A percentile compares a stretch with the other conserved stretches of the same genome.
Conservation (phyloP, 2,329 filamentous ascomycete species). For the Macrophomina pseudophaseolina region DNA sequence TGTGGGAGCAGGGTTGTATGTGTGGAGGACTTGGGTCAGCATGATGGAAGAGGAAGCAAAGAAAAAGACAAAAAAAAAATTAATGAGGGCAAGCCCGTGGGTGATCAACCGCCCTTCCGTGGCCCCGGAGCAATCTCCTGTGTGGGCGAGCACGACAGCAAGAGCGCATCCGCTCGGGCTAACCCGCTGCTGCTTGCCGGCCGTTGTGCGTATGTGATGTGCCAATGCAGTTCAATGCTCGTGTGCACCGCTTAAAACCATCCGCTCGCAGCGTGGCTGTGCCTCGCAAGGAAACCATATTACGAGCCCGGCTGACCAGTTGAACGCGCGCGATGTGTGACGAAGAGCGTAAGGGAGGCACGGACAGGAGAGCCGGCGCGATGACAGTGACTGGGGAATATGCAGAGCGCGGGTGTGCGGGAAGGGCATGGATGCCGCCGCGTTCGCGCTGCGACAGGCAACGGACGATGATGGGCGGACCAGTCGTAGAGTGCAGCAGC, state of each 20-base stretch:
- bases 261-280: constrained; percentile 16
- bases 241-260: neutral
- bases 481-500: neutral
- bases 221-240: neutral
- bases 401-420: constrained; percentile 18
- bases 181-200: constrained; percentile 12
- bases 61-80: no score
- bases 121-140: constrained; percentile 24
- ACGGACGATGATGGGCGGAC: neutral
- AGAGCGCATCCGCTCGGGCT: neutral
- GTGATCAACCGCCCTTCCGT: neutral
- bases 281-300: neutral
- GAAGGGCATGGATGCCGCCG: constrained; percentile 17
- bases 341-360: neutral
- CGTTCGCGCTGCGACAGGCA: neutral
- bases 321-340: neutral
- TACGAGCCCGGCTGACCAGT: neutral
- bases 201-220: neutral
- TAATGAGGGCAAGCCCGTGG: neutral
- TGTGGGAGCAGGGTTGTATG: neutral
- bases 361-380: neutral
- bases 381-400: neutral
- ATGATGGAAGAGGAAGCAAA: neutral
- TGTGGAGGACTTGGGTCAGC: neutral
- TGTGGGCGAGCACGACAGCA: constrained; percentile 22